Base-by-base conservation (phyloP, 768 basidiomycete genomes). In the Tricholoma flavovirens region DNA sequence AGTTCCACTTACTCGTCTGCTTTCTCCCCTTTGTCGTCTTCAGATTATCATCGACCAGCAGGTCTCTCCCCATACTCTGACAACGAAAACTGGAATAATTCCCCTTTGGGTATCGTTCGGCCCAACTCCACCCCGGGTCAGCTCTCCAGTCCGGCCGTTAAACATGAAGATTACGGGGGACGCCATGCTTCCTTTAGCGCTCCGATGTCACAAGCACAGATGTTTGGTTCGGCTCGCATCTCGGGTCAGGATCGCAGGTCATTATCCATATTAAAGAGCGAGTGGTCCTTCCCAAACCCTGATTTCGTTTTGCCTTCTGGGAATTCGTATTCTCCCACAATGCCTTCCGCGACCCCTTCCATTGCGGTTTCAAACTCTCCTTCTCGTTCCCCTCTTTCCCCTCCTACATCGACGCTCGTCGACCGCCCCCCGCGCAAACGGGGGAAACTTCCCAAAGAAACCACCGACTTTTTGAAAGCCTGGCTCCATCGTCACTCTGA, bases 401-500 rank as follows among this genome's bases (percentile, higher is more conserved):
- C 80, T 22, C 72, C 82, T 9, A 70, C 75, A 26, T 83, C 85
- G 8, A 76, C 81, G 24, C 83, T 87, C 55, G 83, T 85, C 60
- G 88, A 90, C 61, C 86, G 88, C 17, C 88, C 88, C 12, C 83
- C 82, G 46, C 85, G 90, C 61, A 90, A 91, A 66, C 83, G 90
- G 56, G 90, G 90, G 56, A 93, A 93, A 73, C 81, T 93, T 9
- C 90, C 90, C 43, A 93, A 93, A 75, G 89, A 90, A 72, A 90
- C 90, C 35, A 93, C 90, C 30, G 90, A 93, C 72, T 90, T 83
- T 65, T 81, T 93, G 70, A 91, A 92, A 65, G 84, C 89, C 7
- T 93, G 91, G 91, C 75, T 93, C 32, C 87, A 93, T 66, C 83
- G 87, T 60, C 90, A 93, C 66, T 87, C 87, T 2, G 90, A 93